A percentile compares a stretch with the other conserved stretches of the same genome.
Evolutionary conservation across 2,329 filamentous ascomycete genomes (phyloP).

Genomic region (Ascochyta rabiei): DNA sequence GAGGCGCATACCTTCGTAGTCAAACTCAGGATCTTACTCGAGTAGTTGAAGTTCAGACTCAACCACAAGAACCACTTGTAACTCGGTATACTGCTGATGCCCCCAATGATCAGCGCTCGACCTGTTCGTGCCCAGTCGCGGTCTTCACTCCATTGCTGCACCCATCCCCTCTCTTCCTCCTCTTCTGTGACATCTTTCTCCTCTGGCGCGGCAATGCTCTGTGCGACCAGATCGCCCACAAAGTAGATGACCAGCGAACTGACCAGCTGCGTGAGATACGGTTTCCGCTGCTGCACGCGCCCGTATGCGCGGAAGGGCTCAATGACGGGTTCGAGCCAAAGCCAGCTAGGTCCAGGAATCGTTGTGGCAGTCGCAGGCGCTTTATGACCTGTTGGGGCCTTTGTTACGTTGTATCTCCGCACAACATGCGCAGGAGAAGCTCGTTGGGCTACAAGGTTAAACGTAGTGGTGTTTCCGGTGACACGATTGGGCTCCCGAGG

Average conservation of each 20-base stretch:
- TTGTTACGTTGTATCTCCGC: conserved; percentile 27
- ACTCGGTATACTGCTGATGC: conserved; percentile 73
- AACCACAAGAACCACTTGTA: conserved; percentile 88
- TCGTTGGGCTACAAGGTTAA: not conserved
- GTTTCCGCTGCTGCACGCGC: conserved; percentile 71
- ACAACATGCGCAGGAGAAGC: conserved; percentile 18
- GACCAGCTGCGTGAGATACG: conserved; percentile 79
- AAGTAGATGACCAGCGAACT: conserved; percentile 80
- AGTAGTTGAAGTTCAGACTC: conserved; percentile 81
- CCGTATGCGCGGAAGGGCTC: conserved; percentile 64
- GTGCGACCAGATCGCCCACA: conserved; percentile 77
- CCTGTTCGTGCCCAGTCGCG: conserved; percentile 62
- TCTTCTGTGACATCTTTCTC: conserved; percentile 18
- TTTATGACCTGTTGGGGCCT: conserved; percentile 26
- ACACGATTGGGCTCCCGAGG: conserved; percentile 16
- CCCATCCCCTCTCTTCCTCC: conserved; percentile 42
- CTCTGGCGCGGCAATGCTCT: conserved; percentile 60
- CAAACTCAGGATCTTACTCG: conserved; percentile 73
- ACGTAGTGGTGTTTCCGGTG: conserved; percentile 15
- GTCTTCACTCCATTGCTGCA: conserved; percentile 52
- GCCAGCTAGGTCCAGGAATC: conserved; percentile 53
- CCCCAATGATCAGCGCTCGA: conserved; percentile 76
- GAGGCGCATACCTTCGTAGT: conserved; percentile 62
- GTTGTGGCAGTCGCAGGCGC: conserved; percentile 28
- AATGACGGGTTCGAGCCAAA: conserved; percentile 55